Conservation (phyloP, 2,329 filamentous ascomycete genomes). For the Fusarium illudens region DNA sequence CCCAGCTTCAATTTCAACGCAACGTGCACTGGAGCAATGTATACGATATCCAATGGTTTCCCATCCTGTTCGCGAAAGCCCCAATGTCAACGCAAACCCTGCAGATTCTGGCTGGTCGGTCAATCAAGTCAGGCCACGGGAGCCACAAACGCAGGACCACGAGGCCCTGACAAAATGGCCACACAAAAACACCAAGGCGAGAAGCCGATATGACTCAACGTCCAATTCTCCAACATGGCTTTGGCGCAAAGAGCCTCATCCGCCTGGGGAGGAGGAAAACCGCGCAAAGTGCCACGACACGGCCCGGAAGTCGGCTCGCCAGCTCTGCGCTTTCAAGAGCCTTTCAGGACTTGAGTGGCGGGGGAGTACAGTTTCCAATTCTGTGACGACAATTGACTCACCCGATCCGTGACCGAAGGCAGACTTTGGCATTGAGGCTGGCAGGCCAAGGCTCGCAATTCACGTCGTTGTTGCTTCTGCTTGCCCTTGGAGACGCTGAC, state of each 20-base stretch:
- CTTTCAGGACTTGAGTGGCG: background rate
- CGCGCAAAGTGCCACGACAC: background rate
- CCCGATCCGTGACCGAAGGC: background rate
- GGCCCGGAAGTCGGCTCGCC: background rate
- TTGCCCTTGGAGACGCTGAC: background rate
- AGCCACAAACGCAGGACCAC: background rate
- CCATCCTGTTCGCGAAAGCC: background rate
- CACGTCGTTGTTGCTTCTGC: background rate
- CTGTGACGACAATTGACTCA: conserved; percentile 17
- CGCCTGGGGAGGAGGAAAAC: background rate
- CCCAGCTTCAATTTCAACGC: background rate
- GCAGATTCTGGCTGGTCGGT: background rate
- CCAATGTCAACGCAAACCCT: background rate
- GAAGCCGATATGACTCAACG: background rate
- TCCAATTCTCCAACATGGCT: background rate
- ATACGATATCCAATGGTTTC: background rate
- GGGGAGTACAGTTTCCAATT: background rate
- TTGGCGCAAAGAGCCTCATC: background rate
- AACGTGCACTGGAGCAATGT: background rate
- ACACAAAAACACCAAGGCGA: background rate
- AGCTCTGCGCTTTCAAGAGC: background rate
- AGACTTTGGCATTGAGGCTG: background rate
- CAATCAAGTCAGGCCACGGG: background rate
- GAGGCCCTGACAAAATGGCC: background rate
- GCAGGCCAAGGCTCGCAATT: background rate